Evolutionary conservation across 306 rosid species (phyloP).

Genomic region (Vachellia pachyceras): DNA sequence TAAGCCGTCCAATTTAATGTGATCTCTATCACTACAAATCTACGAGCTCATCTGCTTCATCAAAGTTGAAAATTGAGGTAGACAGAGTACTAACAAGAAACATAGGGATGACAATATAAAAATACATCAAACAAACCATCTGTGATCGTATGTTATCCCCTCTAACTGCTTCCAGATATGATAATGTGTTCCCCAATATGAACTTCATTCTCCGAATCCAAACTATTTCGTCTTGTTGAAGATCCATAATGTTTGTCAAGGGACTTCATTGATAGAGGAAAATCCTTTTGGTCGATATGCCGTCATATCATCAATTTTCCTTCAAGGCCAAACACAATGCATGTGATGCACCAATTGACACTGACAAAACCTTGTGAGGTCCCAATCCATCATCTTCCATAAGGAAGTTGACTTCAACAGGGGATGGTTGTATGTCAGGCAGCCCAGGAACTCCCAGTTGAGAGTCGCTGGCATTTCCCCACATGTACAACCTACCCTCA

Average conservation of each 20-base stretch:
- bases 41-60: not conserved
- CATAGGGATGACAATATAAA: conserved; percentile 25
- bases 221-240: conserved; percentile 24
- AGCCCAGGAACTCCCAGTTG: conserved; percentile 95
- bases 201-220: conserved; percentile 18
- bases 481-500: conserved; percentile 78
- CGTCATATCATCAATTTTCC: conserved; percentile 38
- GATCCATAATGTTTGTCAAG: conserved; percentile 9
- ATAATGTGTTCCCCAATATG: not conserved
- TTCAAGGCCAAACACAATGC: conserved; percentile 78
- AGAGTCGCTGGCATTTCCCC: conserved; percentile 86
- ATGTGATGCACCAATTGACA: conserved; percentile 84
- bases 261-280: conserved; percentile 14
- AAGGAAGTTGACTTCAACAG: conserved; percentile 80
- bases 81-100: not conserved
- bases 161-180: not conserved
- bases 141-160: conserved; percentile 8
- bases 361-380: conserved; percentile 68
- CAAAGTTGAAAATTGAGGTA: conserved; percentile 15
- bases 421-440: conserved; percentile 67
- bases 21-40: not conserved
- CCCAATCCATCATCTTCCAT: conserved; percentile 83
- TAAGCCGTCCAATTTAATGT: not conserved
- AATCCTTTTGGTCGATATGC: conserved; percentile 16
- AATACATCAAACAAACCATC: conserved; percentile 29